Conservation (phyloP, 1,139 yeast species). For the Suzukiozyma palmioleophila region DNA sequence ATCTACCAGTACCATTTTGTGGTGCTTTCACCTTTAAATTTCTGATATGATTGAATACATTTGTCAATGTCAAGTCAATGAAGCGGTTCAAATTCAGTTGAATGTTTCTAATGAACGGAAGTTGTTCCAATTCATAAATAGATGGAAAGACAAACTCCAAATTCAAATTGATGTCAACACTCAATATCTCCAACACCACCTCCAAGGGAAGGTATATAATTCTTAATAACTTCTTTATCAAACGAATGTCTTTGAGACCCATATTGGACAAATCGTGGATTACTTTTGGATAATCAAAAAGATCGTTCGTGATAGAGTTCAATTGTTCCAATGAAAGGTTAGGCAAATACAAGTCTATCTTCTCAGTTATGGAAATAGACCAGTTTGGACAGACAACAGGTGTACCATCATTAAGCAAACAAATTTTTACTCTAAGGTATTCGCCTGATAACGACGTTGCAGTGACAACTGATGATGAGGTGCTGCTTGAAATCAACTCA, state of each 20-base stretch:
- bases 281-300: conserved; percentile 42
- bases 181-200: conserved; percentile 51
- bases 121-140: conserved; percentile 48
- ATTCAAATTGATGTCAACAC: conserved; percentile 62
- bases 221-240: conserved; percentile 38
- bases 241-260: conserved; percentile 32
- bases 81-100: conserved; percentile 59
- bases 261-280: conserved; percentile 37
- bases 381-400: conserved; percentile 79
- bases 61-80: conserved; percentile 68
- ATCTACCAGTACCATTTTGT: conserved; percentile 32
- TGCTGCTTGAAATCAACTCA: conserved; percentile 16
- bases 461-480: conserved; percentile 70
- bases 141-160: conserved; percentile 84
- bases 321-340: conserved; percentile 41
- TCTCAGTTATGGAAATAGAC: conserved; percentile 54
- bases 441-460: conserved; percentile 87
- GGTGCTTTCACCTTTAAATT: conserved; percentile 33
- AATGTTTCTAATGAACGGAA: conserved; percentile 51
- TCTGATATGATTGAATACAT: conserved; percentile 76
- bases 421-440: conserved; percentile 66
- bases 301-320: conserved; percentile 36
- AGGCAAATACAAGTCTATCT: conserved; percentile 51
- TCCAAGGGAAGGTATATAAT: conserved; percentile 57
- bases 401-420: conserved; percentile 75